Percentiles rank a stretch among this genome's conserved stretches.
Evolutionary conservation across 148 eudicot species (phyloP).

Genomic region (Camellia japonica): DNA sequence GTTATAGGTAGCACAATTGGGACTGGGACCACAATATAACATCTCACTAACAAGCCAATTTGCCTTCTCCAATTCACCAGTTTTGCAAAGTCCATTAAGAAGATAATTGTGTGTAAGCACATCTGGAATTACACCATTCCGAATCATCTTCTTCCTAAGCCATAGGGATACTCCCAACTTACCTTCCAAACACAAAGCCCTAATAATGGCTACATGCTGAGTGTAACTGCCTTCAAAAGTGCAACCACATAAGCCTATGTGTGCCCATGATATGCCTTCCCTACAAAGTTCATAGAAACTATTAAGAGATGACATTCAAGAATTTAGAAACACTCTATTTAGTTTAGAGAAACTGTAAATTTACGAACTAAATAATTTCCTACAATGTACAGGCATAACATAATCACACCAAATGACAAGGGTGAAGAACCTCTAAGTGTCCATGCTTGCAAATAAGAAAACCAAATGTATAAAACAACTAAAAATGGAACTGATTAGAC

Average conservation of each 20-base stretch:
- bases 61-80: conserved; percentile 59
- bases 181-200: conserved; percentile 59
- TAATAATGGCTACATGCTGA: conserved; percentile 34
- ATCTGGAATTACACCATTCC: conserved; percentile 44
- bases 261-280: conserved; percentile 43
- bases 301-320: background rate
- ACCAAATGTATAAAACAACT: background rate
- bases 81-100: conserved; percentile 61
- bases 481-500: background rate
- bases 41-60: conserved; percentile 58
- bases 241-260: conserved; percentile 15
- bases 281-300: conserved; percentile 32
- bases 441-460: background rate
- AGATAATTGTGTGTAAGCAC: conserved; percentile 69
- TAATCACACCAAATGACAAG: background rate
- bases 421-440: background rate
- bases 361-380: background rate
- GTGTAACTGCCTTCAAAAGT: conserved; percentile 22
- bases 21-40: conserved; percentile 54
- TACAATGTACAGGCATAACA: background rate
- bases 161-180: conserved; percentile 52
- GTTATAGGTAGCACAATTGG: conserved; percentile 63
- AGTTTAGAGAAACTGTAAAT: background rate
- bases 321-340: background rate
- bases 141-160: conserved; percentile 47